These are phyloP conservation scores for Verticillium longisporum DNA, from an alignment of 2,329 filamentous ascomycete species.

Conservation along the genomic window DNA sequence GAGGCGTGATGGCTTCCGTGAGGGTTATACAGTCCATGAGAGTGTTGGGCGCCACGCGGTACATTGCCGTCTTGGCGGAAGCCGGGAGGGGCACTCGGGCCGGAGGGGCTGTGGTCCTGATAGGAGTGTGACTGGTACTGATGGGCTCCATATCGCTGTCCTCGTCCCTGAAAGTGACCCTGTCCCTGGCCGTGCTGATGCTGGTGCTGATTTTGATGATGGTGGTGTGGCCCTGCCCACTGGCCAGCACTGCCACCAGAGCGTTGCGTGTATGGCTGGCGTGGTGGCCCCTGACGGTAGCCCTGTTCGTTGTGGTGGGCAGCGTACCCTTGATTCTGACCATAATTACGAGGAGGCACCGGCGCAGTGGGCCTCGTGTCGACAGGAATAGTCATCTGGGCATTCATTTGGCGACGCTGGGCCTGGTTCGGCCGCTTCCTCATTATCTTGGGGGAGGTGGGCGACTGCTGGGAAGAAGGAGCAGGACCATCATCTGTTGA, in stretches of 20 bases:
- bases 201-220: constrained; percentile 16
- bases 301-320: background rate
- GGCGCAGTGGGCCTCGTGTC: constrained; percentile 33
- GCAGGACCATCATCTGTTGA: background rate
- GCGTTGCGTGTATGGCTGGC: background rate
- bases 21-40: constrained; percentile 20
- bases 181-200: constrained; percentile 15
- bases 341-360: background rate
- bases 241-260: background rate
- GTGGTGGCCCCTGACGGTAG: background rate
- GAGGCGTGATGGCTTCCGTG: constrained; percentile 19
- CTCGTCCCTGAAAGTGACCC: background rate
- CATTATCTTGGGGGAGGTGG: constrained; percentile 18
- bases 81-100: background rate
- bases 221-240: background rate
- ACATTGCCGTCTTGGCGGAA: background rate
- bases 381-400: constrained; percentile 50
- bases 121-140: background rate
- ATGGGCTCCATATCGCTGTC: background rate
- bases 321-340: background rate
- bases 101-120: background rate
- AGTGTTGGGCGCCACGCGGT: background rate
- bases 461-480: background rate
- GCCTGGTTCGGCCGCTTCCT: constrained; percentile 55
- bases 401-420: constrained; percentile 55